Conservation (phyloP, 2,329 filamentous ascomycete genomes). For the Magnaporthales sp. region DNA sequence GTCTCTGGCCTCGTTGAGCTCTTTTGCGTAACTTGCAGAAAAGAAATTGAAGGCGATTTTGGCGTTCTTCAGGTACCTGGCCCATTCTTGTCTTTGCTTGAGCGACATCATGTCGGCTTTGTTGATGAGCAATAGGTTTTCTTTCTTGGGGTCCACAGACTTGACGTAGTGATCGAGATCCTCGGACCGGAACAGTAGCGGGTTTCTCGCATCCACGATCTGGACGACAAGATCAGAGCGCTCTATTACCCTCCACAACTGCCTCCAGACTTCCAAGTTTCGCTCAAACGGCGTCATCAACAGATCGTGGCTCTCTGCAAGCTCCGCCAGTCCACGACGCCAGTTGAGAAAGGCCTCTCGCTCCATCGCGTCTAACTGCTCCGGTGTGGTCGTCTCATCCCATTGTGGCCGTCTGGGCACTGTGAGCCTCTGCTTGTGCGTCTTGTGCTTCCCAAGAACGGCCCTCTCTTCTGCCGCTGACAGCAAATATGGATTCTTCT, state of each 20-base stretch:
- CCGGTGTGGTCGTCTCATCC: conserved; percentile 76
- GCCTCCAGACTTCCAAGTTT: conserved; percentile 95
- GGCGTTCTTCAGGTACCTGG: conserved; percentile 71
- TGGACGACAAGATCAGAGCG: conserved; percentile 91
- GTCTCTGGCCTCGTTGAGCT: conserved; percentile 69
- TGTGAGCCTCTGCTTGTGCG: conserved; percentile 70
- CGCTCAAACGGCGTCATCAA: conserved; percentile 97
- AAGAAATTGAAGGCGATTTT: conserved; percentile 93
- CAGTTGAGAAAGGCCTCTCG: conserved; percentile 76
- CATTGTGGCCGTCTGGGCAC: conserved; percentile 85
- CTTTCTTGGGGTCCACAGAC: conserved; percentile 78
- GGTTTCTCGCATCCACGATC: conserved; percentile 95
- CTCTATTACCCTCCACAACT: conserved; percentile 97
- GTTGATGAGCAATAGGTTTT: conserved; percentile 90
- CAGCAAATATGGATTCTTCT: conserved; percentile 89
- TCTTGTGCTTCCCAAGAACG: conserved; percentile 70
- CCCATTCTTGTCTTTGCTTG: conserved; percentile 76
- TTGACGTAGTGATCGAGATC: conserved; percentile 93
- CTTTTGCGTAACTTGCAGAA: conserved; percentile 85
- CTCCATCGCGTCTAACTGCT: conserved; percentile 72
- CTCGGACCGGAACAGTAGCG: conserved; percentile 85
- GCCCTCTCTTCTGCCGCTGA: conserved; percentile 76
- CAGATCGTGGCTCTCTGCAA: conserved; percentile 89
- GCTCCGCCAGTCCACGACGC: conserved; percentile 81
- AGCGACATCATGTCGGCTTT: conserved; percentile 98